A percentile compares a stretch with the other conserved stretches of the same genome.
Conservation (phyloP, 192 early-diverging fungal species). For the Geosiphon pyriformis region DNA sequence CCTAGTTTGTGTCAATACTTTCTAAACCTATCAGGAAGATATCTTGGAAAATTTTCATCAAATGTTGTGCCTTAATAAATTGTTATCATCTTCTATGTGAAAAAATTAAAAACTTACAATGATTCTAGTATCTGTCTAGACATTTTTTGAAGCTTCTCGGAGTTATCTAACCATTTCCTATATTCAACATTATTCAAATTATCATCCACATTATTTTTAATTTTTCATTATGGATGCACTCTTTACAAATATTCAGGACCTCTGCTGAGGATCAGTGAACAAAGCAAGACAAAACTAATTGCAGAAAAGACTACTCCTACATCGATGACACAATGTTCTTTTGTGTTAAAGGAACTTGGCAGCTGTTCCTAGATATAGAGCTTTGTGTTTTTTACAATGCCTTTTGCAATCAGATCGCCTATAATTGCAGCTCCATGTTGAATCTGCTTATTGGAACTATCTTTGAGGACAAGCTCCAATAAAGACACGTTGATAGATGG, state of each 20-base stretch:
- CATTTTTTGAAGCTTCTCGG: no score
- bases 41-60: conserved; percentile 19
- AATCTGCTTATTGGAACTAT: conserved; percentile 1
- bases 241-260: no score
- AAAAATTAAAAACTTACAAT: conserved; percentile 12
- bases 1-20: background rate
- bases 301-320: background rate
- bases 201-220: no score
- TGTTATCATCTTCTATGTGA: no score
- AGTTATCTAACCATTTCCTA: conserved; percentile 14
- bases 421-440: conserved; percentile 6
- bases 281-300: conserved; percentile 2
- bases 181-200: no score
- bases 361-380: background rate
- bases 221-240: no score
- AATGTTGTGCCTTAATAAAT: no score
- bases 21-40: conserved; percentile 9
- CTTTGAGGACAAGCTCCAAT: conserved; percentile 15
- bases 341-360: conserved; percentile 9
- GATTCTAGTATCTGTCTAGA: conserved; percentile 1
- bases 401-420: conserved; percentile 6
- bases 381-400: background rate
- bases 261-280: background rate
- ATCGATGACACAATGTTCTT: conserved; percentile 14
- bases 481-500: conserved; percentile 12